These are phyloP conservation scores for Nematodospora anomalae DNA, from an alignment of 1,139 yeast species.

Conservation along the genomic window DNA sequence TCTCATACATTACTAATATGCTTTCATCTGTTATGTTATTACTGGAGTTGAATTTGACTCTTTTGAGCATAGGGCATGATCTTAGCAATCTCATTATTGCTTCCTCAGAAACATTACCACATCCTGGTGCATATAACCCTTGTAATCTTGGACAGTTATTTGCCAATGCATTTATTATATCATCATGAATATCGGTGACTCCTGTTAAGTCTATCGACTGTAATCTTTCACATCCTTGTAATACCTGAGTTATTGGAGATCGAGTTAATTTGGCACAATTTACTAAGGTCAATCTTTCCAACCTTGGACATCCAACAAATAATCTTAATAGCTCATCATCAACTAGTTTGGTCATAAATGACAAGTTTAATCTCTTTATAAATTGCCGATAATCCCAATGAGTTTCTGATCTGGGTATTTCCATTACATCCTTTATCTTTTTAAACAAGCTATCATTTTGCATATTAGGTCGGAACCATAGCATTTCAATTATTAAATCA, in stretches of 20 bases:
- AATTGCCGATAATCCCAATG: constrained; percentile 72
- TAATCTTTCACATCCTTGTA: constrained; percentile 64
- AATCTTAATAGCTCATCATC: constrained; percentile 61
- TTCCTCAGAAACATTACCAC: constrained; percentile 63
- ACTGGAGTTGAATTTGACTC: constrained; percentile 81
- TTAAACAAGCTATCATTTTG: constrained; percentile 53
- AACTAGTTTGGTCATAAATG: constrained; percentile 68
- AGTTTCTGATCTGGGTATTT: constrained; percentile 46
- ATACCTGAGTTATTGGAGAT: constrained; percentile 58
- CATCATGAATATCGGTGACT: constrained; percentile 68
- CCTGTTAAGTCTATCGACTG: constrained; percentile 90
- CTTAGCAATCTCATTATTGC: constrained; percentile 62
- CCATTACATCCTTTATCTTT: constrained; percentile 57
- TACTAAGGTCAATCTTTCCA: constrained; percentile 84
- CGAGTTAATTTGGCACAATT: constrained; percentile 72
- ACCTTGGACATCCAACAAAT: constrained; percentile 63
- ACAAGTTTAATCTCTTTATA: constrained; percentile 78
- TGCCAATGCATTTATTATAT: constrained; percentile 70
- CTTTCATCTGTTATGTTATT: constrained; percentile 66
- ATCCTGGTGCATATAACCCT: constrained; percentile 88
- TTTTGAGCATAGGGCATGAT: constrained; percentile 72
- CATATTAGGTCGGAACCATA: constrained; percentile 89
- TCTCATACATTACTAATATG: constrained; percentile 58
- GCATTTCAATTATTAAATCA: constrained; percentile 69
- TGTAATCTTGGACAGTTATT: constrained; percentile 72